Evolutionary conservation across 768 basidiomycete species (phyloP).

Genomic region (Cantharellus cinnabarinus): DNA sequence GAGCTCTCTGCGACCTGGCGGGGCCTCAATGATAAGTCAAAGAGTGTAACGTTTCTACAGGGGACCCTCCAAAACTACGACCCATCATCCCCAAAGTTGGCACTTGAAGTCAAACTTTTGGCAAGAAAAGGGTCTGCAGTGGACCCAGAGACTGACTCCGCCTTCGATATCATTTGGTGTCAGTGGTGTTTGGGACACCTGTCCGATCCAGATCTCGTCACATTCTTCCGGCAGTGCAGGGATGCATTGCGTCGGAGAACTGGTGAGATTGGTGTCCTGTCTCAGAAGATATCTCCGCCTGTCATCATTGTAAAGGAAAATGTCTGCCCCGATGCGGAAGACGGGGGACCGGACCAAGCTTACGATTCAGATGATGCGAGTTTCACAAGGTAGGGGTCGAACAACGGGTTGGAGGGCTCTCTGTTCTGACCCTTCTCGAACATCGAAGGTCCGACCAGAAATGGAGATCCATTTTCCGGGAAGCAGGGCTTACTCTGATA

Average conservation of each 20-base stretch:
- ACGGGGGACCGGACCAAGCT: slow-evolving; percentile 29
- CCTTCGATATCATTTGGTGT: slow-evolving; percentile 86
- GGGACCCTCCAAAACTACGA: slow-evolving; percentile 67
- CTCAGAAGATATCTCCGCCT: neutral
- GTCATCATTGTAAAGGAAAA: slow-evolving; percentile 88
- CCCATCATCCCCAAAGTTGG: slow-evolving; percentile 28
- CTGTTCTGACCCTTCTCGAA: slow-evolving; percentile 1
- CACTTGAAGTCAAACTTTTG: slow-evolving; percentile 20
- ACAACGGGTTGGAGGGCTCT: neutral
- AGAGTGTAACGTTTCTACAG: slow-evolving; percentile 62
- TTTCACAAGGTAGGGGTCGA: slow-evolving; percentile 47
- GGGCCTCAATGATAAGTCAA: slow-evolving; percentile 39
- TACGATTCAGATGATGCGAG: slow-evolving; percentile 83
- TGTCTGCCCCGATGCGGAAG: slow-evolving; percentile 38
- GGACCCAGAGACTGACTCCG: slow-evolving; percentile 16
- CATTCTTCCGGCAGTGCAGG: slow-evolving; percentile 47
- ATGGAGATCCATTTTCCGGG: slow-evolving; percentile 56
- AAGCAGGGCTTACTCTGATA: slow-evolving; percentile 53
- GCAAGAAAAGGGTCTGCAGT: slow-evolving; percentile 37
- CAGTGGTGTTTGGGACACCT: slow-evolving; percentile 95
- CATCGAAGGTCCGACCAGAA: slow-evolving; percentile 51
- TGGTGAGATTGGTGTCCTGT: slow-evolving; percentile 16
- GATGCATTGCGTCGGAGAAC: slow-evolving; percentile 29
- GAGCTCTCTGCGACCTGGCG: slow-evolving; percentile 32
- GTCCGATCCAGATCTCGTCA: slow-evolving; percentile 50